Conservation (phyloP, 164 flowering plant genomes). For the Magnolia officinalis region DNA sequence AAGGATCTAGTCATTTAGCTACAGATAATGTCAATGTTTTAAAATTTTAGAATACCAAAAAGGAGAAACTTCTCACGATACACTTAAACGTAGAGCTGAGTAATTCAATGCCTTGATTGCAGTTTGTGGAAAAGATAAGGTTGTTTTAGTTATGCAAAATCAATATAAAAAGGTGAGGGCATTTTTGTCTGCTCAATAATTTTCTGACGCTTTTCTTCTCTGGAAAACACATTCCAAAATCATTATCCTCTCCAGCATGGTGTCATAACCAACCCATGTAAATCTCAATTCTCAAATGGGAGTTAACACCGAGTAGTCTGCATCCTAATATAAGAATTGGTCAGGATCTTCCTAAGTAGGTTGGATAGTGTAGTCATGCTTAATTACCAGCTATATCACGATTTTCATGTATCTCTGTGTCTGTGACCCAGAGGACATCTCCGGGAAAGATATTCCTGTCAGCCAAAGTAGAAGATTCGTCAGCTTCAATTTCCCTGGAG, state of each 20-base stretch:
- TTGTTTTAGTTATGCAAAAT: background rate
- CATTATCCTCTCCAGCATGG: background rate
- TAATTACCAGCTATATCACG: conserved; percentile 95
- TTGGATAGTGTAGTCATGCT: background rate
- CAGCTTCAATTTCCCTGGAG: conserved; percentile 43
- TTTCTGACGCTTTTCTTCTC: background rate
- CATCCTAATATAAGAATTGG: background rate
- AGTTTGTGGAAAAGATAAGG: background rate
- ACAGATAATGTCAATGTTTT: no score
- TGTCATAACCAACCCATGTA: background rate
- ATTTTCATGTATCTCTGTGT: conserved; percentile 80
- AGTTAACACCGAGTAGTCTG: no score
- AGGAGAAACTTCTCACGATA: background rate
- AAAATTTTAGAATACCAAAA: no score
- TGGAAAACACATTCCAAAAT: background rate
- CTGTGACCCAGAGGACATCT: conserved; percentile 83
- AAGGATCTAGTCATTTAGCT: background rate
- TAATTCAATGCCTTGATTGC: background rate
- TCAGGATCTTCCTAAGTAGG: background rate
- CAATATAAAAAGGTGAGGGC: background rate
- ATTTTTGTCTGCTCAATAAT: background rate
- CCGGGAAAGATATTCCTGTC: conserved; percentile 90
- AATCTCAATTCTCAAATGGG: background rate
- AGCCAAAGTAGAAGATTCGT: conserved; percentile 75
- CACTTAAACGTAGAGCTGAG: background rate